Evolutionary conservation across 495 filamentous ascomycete species (phyloP), one percentile per base, ranked within the genome.

Genomic region (Bacidia rubella): DNA sequence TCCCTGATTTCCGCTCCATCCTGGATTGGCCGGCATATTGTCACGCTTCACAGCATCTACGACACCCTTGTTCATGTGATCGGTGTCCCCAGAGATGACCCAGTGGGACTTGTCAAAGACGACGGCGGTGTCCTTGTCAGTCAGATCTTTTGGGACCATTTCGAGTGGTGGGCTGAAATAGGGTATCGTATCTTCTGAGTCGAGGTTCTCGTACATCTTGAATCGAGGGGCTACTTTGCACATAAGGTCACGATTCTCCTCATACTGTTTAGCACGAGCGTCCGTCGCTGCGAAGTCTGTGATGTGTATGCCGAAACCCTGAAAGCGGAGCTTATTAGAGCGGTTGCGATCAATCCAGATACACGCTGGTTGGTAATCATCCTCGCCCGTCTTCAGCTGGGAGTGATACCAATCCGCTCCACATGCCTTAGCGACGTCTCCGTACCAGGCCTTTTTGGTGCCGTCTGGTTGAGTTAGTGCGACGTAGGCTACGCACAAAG

Each of bases 401-500:
- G 55, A 53, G 20, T 53, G 40, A 4, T 27, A 48, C 50, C 55
- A 53, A 32, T 21, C 19, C 15, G 10, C 20, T 7, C n/a, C 44
- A 41, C 50, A 53, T 2, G 12, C 9, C 15, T 11, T 27, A 2
- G 32, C 50, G 23, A 44, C 23, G 20, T 57, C 55, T 2, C 55
- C 50, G 0, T 27, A 0, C 55, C 50, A 57, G 5, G 39, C 55
- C 25, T 48, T 26, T 4, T 40, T 19, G 7, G 43, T 50, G n/a
- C 55, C 55, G 23, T 53, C 51, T 15, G 50, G 9, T 45, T 48
- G 49, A 11, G 23, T 53, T 10, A 51, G 55, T 1, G 50, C 7
- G 19, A 57, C 22, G 15, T 57, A 44, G 10, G 55, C 55, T 4
- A 57, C 49, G 23, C 55, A 57, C 12, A 53, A 19, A 21, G 43